Conservation (phyloP, 495 filamentous ascomycete species). For the Clavariopsis aquatica region DNA sequence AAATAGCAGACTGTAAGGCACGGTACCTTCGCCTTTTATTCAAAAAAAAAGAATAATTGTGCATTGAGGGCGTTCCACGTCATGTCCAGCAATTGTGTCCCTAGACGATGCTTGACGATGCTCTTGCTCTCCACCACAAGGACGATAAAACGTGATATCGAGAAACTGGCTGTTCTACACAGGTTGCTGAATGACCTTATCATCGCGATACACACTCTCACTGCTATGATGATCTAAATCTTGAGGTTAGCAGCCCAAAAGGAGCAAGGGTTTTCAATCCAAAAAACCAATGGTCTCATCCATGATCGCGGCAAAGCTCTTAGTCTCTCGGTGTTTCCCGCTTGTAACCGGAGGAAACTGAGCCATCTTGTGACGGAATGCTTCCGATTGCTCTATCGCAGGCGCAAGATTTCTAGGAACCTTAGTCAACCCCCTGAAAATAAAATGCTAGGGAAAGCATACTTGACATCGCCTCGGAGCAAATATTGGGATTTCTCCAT, state of each 20-base stretch:
- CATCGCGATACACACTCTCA: not conserved
- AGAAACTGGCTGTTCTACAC: no score
- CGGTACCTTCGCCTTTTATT: no score
- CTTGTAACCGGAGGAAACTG: conserved; percentile 34
- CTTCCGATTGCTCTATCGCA: conserved; percentile 14
- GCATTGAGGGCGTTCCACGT: no score
- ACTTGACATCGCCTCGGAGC: conserved; percentile 66
- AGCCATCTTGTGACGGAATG: conserved; percentile 18
- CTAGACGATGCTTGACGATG: no score
- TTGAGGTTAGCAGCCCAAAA: not conserved
- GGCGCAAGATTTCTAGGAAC: conserved; percentile 10
- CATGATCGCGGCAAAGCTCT: conserved; percentile 31
- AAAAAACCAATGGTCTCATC: conserved; percentile 33
- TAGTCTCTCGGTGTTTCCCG: conserved; percentile 31
- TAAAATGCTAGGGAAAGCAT: conserved; percentile 32
- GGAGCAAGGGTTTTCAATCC: conserved; percentile 9
- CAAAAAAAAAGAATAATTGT: no score
- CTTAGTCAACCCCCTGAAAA: not conserved
- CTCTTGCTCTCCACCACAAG: no score
- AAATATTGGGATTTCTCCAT: conserved; percentile 69
- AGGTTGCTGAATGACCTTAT: no score
- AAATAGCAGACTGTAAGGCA: no score
- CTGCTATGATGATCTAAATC: not conserved
- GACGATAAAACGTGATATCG: no score
- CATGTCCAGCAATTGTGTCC: no score